Base-by-base conservation (phyloP, 164 flowering plant species). In the Aristolochia fimbriata region DNA sequence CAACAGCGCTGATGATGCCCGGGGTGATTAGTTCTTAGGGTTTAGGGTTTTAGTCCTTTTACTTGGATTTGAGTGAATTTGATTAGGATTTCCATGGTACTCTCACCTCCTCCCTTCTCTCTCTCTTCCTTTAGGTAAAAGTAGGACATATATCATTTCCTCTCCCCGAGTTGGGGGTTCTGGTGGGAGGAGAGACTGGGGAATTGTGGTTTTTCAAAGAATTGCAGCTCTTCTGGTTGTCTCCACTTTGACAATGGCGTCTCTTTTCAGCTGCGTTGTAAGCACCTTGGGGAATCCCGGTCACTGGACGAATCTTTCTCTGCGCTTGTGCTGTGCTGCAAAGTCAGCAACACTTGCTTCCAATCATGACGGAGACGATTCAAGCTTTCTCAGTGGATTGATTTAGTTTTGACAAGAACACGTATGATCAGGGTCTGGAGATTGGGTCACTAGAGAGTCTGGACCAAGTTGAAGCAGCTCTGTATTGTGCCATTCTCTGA, bases 1-100 rank as follows among this genome's bases (percentile, higher is more conserved):
- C 80, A 62, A 22, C 80, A 62, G 46, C 88, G 80, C 60, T 81
- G 77, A 77, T 53, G 55, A 47, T 15, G n/a, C 9, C 57, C 50
- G n/a, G 65, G 15, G 57, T 47, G 47, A 53, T 4, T 49, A 10
- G 6, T 57, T 19, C 27, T 17, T 46, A 30, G 21, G 59, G 49
- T 33, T 59, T 63, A 53, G 63, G 63, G 55, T 58, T 59, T 58
- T 63, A 58, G 58, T 45, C 30, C 51, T 43, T 21, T 21, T 58
- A 19, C 33, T 21, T 58, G 25, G 7, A 19, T 16, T 16, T 45
- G 33, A 25, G 12, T 27, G 23, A 8, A 6, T 23, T 22, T 9
- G 13, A 22, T 52, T 22, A 22, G 25, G 12, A 22, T 8, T 52
- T 52, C 17, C 27, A 12, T 51, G 27, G 11, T 50, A 37, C 43